Conservation (phyloP, 495 filamentous ascomycete species). For the Hypomontagnella monticulosa region DNA sequence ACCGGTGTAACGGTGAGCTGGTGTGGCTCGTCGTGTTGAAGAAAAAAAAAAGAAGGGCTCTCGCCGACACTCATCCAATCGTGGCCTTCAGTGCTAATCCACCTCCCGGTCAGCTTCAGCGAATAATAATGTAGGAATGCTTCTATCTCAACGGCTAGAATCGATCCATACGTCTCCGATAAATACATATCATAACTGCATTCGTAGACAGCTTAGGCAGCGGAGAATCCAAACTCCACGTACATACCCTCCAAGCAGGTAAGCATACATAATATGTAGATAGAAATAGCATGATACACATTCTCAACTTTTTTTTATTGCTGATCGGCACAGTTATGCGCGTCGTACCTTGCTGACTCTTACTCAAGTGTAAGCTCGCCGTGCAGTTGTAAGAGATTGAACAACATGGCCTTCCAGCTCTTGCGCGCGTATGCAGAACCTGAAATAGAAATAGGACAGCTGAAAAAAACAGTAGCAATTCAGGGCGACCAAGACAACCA, state of each 20-base stretch:
- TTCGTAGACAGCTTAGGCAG: no score
- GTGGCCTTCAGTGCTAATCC: slow-evolving; percentile 5
- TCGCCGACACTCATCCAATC: slow-evolving; percentile 30
- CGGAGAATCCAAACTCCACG: slow-evolving; percentile 4
- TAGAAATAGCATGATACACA: slow-evolving; percentile 16
- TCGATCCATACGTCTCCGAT: slow-evolving; percentile 29
- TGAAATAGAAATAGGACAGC: slow-evolving; percentile 38
- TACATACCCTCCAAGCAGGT: neutral
- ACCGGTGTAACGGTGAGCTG: slow-evolving; percentile 40
- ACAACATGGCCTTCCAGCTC: slow-evolving; percentile 23
- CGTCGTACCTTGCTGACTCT: slow-evolving; percentile 24
- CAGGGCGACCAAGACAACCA: slow-evolving; percentile 6
- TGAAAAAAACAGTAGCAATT: slow-evolving; percentile 23
- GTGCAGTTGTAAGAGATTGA: slow-evolving; percentile 6
- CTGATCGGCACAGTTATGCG: slow-evolving; percentile 28
- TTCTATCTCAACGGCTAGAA: slow-evolving; percentile 17
- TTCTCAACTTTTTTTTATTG: slow-evolving; percentile 12
- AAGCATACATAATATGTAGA: slow-evolving; percentile 6
- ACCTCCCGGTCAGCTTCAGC: slow-evolving; percentile 23
- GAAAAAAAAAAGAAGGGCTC: slow-evolving; percentile 19
- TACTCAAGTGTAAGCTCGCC: slow-evolving; percentile 27
- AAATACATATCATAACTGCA: slow-evolving; percentile 9
- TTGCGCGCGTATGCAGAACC: slow-evolving; percentile 14
- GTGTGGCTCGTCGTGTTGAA: slow-evolving; percentile 32
- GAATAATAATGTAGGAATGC: slow-evolving; percentile 23